Base-by-base conservation (phyloP, 495 filamentous ascomycete genomes). In the Xylaria bambusicola region DNA sequence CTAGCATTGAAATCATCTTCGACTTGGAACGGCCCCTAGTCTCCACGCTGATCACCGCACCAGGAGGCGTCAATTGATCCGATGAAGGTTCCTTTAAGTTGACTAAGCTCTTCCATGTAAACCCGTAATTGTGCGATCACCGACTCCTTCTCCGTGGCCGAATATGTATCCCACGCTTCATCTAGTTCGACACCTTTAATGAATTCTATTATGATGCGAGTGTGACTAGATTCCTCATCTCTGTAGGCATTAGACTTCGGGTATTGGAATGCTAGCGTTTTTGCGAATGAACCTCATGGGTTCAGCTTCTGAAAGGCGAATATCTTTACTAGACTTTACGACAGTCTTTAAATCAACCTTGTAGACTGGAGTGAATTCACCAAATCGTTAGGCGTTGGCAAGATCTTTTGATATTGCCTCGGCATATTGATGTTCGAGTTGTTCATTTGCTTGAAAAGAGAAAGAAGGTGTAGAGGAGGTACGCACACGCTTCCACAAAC, bases 281-380 rank as follows among this genome's bases (percentile, higher is more conserved):
- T 61, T 59, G 36, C 40, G 67, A 17, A 71, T 61, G 51, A 75
- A 67, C 42, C 41, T 62, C 71, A 72, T 72, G 24, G 69, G 63
- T 65, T 69, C 69, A 24, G 65, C 71, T 57, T 74, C 72, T 29
- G 68, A 31, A 47, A 64, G 49, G 31, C 29, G 18, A 10, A 23
- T 38, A 17, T 21, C 18, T 18, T 36, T 21, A 33, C 49, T 26
- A 52, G 49, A 52, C 49, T 52, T 52, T 20, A 52, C 49, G 10
- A 50, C n/a, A 20, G 47, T 50, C n/a, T 17, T 38, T 26, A 33
- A 9, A 24, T 52, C 49, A 24, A 52, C 21, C 13, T n/a, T 36
- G 33, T 52, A 52, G 31, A 52, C 49, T 24, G 49, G n/a, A 38
- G 49, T 31, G 21, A 33, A 33, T 21, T 31, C 47, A 18, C 26